Percentiles rank a stretch among this genome's conserved stretches.
These are phyloP conservation scores for Pleurotus giganteus DNA, from an alignment of 768 basidiomycete species.

Conservation along the genomic window DNA sequence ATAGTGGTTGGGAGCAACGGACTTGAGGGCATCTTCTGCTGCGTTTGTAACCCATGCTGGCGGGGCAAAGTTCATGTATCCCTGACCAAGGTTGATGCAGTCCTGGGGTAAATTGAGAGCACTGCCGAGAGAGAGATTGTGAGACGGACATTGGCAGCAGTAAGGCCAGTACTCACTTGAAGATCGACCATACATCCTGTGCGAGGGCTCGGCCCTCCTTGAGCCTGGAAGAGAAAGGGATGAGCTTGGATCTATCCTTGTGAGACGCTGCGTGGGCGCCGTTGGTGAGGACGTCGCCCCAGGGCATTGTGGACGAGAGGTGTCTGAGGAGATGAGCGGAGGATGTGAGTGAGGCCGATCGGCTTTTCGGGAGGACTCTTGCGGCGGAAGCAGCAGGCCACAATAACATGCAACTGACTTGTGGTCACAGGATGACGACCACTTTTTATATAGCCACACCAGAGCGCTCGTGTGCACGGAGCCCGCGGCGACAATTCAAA, in stretches of 20 bases:
- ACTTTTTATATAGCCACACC: no score
- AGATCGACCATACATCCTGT: slow-evolving; percentile 90
- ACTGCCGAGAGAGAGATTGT: slow-evolving; percentile 39
- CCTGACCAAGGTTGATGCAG: slow-evolving; percentile 94
- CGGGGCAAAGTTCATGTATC: slow-evolving; percentile 92
- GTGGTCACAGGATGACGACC: no score
- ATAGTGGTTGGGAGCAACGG: slow-evolving; percentile 76
- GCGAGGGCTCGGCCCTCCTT: slow-evolving; percentile 73
- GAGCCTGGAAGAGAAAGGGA: slow-evolving; percentile 72
- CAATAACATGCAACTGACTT: neutral
- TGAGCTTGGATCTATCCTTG: slow-evolving; percentile 45
- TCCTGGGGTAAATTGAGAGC: slow-evolving; percentile 85
- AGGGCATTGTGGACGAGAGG: neutral
- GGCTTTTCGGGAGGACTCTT: slow-evolving; percentile 5
- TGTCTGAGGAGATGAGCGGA: neutral
- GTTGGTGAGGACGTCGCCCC: neutral
- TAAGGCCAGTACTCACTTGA: slow-evolving; percentile 53
- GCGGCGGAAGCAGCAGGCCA: neutral
- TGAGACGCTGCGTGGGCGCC: neutral
- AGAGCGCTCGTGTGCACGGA: no score
- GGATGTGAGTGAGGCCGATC: neutral
- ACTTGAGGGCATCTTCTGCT: slow-evolving; percentile 64
- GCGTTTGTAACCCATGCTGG: slow-evolving; percentile 77
- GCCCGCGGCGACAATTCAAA: no score
- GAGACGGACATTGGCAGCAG: neutral